Base-by-base conservation (phyloP, 768 basidiomycete species). In the Leccinum subgranulosum region DNA sequence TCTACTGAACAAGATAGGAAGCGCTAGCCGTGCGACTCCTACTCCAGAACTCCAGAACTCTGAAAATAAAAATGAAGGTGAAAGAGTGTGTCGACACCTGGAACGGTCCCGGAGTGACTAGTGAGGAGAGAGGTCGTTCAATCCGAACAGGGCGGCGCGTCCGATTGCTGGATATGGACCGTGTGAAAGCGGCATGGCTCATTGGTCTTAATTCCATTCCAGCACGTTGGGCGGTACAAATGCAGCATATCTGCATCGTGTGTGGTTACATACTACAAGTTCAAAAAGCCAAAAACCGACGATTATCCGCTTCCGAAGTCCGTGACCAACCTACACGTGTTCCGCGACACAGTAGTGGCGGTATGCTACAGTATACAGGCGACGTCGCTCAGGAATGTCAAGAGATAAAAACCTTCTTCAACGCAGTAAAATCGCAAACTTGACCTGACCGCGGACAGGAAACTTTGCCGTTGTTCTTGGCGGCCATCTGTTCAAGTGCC, bases 351-450 rank as follows among this genome's bases (percentile, higher is more conserved):
- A 19, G 33, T 23, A 36, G 39, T 19, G 25, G 27, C 29, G 36
- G 29, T 33, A 33, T 43, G 15, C 14, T 12, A 23, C 23, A 49
- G 56, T 46, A 36, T 53, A 39, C 45, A 48, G 19, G 46, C 23
- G 23, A 46, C 15, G 19, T 55, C 28, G 49, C 34, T 17, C 43
- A 15, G 17, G 53, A 31, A 34, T 10, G n/a, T 79, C 75, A 96
- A 54, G 93, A 93, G 58, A 98, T 90, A 72, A 88, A 97, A 17
- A 98, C 95, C 73, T 95, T 97, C 63, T 84, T 81, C 54, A 98
- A 75, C 21, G 82, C 81, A 10, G 74, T 71, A 64, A 90, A 88
- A 29, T 82, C 76, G 66, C 85, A 92, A 11, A 76, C 77, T 52
- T 82, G 75, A 41, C 81, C 82, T 1, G 92, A 88, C 31, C 87